These are phyloP conservation scores for Gracilaria gracilis DNA, from an alignment of 23 red algal species.

Conservation along the genomic window DNA sequence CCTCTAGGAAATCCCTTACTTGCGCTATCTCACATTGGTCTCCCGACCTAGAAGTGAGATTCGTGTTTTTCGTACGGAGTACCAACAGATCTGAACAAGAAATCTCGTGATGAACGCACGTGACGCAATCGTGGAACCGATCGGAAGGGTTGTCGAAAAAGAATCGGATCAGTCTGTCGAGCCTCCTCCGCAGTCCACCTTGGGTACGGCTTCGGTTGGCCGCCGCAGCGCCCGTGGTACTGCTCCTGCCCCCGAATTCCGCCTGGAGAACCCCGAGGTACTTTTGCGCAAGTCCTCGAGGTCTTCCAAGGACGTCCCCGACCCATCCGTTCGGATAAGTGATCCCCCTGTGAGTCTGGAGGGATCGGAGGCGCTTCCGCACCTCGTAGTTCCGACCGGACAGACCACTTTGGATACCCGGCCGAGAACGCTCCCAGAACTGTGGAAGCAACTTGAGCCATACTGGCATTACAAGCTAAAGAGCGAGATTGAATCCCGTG, in stretches of 20 bases:
- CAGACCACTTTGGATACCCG: no score
- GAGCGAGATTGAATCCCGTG: background rate
- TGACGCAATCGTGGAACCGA: slow-evolving; percentile 3
- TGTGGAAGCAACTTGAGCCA: background rate
- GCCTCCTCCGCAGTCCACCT: no score
- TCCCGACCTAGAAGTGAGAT: no score
- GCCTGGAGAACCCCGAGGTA: slow-evolving; percentile 8
- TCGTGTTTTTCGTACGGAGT: no score
- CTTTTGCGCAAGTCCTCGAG: background rate
- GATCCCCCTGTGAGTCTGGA: no score
- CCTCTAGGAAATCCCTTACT: no score
- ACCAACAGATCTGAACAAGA: background rate
- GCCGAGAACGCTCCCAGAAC: background rate
- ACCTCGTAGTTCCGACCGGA: no score
- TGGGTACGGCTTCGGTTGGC: background rate
- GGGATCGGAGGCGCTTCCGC: no score
- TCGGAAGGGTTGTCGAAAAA: slow-evolving; percentile 22
- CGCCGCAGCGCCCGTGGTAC: background rate
- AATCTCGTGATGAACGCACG: background rate
- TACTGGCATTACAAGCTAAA: background rate
- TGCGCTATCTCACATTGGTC: no score
- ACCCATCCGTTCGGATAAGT: no score
- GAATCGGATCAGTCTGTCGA: background rate
- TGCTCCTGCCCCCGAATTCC: background rate
- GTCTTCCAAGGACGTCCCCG: background rate